Evolutionary conservation across 208 protist species (phyloP).

Genomic region (Vickermania spadyakhi): DNA sequence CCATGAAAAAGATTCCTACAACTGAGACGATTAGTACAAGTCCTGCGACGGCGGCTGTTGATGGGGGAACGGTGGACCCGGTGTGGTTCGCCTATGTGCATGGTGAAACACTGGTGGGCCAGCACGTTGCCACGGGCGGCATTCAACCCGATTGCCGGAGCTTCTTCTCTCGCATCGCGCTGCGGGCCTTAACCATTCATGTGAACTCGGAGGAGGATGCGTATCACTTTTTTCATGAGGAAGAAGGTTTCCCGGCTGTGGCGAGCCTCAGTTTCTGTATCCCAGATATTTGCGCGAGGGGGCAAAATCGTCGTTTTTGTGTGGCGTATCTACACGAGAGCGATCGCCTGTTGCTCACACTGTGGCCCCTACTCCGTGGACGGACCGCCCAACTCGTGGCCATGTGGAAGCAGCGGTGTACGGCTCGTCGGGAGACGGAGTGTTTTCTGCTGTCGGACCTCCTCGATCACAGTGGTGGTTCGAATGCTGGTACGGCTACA

Average conservation of each 20-base stretch:
- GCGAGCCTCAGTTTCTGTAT: constrained; percentile 66
- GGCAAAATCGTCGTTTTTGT: constrained; percentile 70
- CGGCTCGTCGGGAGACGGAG: neutral
- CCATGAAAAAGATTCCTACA: too few relatives aligned
- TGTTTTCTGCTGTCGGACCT: too few relatives aligned
- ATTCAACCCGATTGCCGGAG: constrained; percentile 29
- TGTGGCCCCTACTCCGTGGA: constrained; percentile 28
- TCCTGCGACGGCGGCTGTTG: too few relatives aligned
- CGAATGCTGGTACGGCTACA: too few relatives aligned
- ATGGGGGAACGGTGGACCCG: neutral
- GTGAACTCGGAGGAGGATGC: constrained; percentile 41
- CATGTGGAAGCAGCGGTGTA: constrained; percentile 14
- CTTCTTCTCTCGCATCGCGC: constrained; percentile 40
- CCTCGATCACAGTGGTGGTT: neutral
- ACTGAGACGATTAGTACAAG: too few relatives aligned
- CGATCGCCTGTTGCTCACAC: constrained; percentile 32
- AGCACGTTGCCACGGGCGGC: constrained; percentile 26
- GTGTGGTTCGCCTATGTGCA: constrained; percentile 3
- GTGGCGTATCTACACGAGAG: constrained; percentile 40
- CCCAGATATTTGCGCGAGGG: constrained; percentile 70
- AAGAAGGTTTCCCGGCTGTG: constrained; percentile 27
- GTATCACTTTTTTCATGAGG: constrained; percentile 56
- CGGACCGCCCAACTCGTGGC: constrained; percentile 31
- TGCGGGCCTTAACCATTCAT: constrained; percentile 47
- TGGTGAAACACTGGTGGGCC: neutral